These are phyloP conservation scores for Agapanthus africanus DNA, from an alignment of 106 monocot species.

Conservation along the genomic window DNA sequence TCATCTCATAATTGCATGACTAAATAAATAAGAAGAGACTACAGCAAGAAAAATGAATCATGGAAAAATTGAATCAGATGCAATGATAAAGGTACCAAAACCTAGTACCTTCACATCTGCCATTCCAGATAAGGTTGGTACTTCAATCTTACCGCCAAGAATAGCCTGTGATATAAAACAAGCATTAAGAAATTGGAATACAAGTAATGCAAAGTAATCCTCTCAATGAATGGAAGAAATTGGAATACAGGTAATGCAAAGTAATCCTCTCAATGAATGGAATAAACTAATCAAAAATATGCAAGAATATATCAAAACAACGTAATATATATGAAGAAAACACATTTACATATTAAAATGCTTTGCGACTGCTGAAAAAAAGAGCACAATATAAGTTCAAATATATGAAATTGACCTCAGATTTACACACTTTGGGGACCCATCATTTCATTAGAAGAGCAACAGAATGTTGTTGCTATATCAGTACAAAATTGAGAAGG, in stretches of 20 bases:
- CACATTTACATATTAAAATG: background rate
- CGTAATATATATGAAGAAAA: background rate
- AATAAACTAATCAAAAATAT: background rate
- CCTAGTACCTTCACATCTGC: constrained; percentile 57
- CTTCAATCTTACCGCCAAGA: constrained; percentile 86
- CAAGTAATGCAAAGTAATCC: background rate
- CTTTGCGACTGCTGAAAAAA: too few species aligned
- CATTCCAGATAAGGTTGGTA: constrained; percentile 73
- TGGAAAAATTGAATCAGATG: background rate
- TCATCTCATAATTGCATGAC: background rate
- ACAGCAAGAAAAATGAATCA: background rate
- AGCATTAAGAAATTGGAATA: background rate
- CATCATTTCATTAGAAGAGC: too few species aligned
- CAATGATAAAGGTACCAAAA: constrained; percentile 1
- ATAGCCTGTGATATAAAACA: constrained; percentile 56
- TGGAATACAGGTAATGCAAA: background rate
- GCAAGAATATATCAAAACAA: background rate
- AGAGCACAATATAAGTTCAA: background rate
- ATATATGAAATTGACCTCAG: background rate
- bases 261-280: background rate
- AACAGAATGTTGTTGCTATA: too few species aligned
- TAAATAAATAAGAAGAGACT: background rate
- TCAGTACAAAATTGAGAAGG: too few species aligned
- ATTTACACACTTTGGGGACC: too few species aligned
- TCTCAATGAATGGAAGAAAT: background rate